These are phyloP conservation scores for Aphanocladium album DNA, from an alignment of 2,329 filamentous ascomycete genomes.

Conservation along the genomic window DNA sequence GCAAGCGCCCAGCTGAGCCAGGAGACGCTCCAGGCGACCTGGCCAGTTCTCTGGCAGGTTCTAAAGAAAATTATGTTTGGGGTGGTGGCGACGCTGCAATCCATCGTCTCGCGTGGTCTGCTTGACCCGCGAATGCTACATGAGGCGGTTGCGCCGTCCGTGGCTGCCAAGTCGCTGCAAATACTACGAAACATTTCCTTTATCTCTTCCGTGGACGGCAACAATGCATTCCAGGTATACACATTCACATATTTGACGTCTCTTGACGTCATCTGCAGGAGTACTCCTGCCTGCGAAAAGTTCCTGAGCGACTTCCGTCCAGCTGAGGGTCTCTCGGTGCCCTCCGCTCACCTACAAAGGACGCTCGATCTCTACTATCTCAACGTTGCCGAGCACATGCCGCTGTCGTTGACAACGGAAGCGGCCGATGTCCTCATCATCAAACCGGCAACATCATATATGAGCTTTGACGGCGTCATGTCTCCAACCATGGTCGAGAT, in stretches of 20 bases:
- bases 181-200: constrained; percentile 76
- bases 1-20: constrained; percentile 59
- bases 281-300: constrained; percentile 57
- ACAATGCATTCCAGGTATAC: constrained; percentile 75
- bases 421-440: constrained; percentile 70
- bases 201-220: constrained; percentile 68
- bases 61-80: constrained; percentile 73
- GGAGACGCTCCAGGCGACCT: constrained; percentile 61
- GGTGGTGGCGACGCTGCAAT: constrained; percentile 67
- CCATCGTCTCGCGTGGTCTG: constrained; percentile 61
- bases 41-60: constrained; percentile 68
- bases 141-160: constrained; percentile 47
- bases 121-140: constrained; percentile 45
- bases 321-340: constrained; percentile 27
- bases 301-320: constrained; percentile 61
- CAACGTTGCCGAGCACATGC: constrained; percentile 79
- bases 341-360: constrained; percentile 48
- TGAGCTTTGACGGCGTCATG: constrained; percentile 44
- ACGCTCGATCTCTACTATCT: constrained; percentile 84
- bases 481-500: constrained; percentile 49
- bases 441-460: constrained; percentile 68
- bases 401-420: constrained; percentile 60
- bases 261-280: constrained; percentile 74
- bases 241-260: constrained; percentile 77
- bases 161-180: constrained; percentile 68